Conservation (phyloP, 495 filamentous ascomycete genomes). For the Lasiosphaeria ovina region DNA sequence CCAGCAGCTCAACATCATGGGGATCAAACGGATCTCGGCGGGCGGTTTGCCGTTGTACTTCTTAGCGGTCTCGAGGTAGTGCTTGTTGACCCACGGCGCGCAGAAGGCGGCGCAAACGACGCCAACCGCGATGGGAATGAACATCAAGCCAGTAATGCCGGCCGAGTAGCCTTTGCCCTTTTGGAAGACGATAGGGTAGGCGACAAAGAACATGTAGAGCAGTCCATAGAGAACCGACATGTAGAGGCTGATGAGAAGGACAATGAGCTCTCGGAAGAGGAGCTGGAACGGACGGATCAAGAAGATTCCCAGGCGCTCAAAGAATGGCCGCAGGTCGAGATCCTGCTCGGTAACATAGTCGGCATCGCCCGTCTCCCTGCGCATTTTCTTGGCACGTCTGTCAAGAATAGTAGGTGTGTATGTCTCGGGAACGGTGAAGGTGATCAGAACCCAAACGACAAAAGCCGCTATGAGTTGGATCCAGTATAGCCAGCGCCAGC, state of each 20-base stretch:
- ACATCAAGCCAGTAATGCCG: conserved; percentile 75
- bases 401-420: conserved; percentile 72
- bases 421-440: conserved; percentile 79
- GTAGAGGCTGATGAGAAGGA: conserved; percentile 72
- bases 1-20: conserved; percentile 86
- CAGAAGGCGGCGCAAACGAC: conserved; percentile 62
- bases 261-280: conserved; percentile 74
- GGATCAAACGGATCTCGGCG: conserved; percentile 72
- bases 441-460: conserved; percentile 65
- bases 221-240: conserved; percentile 77
- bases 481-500: conserved; percentile 89
- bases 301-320: conserved; percentile 63
- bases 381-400: conserved; percentile 61
- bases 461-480: conserved; percentile 70
- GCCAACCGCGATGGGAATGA: conserved; percentile 70
- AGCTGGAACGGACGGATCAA: conserved; percentile 76
- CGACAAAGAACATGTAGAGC: conserved; percentile 82
- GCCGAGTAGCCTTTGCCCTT: conserved; percentile 70
- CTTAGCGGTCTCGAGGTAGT: conserved; percentile 62
- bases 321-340: conserved; percentile 63
- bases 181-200: conserved; percentile 77
- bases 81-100: conserved; percentile 70
- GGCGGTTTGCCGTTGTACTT: conserved; percentile 67
- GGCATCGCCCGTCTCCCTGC: conserved; percentile 61
- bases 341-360: conserved; percentile 71